Evolutionary conservation across 2,329 filamentous ascomycete species (phyloP), one percentile per base, ranked within the genome.

Genomic region (Lasiodiplodia citricola): DNA sequence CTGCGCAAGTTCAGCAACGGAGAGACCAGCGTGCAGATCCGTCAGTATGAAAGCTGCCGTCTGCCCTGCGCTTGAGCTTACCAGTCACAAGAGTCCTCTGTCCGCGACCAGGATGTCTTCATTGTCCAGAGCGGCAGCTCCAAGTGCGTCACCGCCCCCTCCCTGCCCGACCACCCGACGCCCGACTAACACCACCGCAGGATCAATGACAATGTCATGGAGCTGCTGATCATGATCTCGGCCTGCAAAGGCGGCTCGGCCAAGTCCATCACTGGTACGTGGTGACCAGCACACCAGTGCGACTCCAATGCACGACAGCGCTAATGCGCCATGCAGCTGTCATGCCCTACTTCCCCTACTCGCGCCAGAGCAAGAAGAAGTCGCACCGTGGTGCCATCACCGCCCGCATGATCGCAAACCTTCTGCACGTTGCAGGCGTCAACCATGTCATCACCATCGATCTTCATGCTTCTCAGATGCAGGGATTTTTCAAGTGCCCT

Each of bases 131-230:
- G 95, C 71, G 96, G 96, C 72, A 97, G 96, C 83, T 87, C 90
- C 78, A 93, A 92, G 84, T 85, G 78, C 62, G 82, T 74, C 63
- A 38, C 44, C 66, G 50, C 41, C 51, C 47, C 28, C 37, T 51
- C 47, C 23, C 41, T 52, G 66, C 66, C 23, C 25, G 8, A 13
- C 68, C 60, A 63, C 57, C 60, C 55, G 62, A 31, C 71, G 70
- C 70, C 70, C 66, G 70, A 73, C 71, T 67, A 63, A 69, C 66
- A 70, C 73, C 50, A 70, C 21, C 6, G 28, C 77, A 84, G 83
- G 83, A 97, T 97, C 86, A 99, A 99, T 81, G 96, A 99, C 83
- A 96, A 93, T 77, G 94, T 99, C 78, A 97, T 99, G 94, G 96
- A 99, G 86, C 87, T 99, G 78, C 88, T 99, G 78, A 98, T 99